A percentile compares a stretch with the other conserved stretches of the same genome.
Evolutionary conservation across 495 filamentous ascomycete genomes (phyloP).

Genomic region (Neurospora intermedia): DNA sequence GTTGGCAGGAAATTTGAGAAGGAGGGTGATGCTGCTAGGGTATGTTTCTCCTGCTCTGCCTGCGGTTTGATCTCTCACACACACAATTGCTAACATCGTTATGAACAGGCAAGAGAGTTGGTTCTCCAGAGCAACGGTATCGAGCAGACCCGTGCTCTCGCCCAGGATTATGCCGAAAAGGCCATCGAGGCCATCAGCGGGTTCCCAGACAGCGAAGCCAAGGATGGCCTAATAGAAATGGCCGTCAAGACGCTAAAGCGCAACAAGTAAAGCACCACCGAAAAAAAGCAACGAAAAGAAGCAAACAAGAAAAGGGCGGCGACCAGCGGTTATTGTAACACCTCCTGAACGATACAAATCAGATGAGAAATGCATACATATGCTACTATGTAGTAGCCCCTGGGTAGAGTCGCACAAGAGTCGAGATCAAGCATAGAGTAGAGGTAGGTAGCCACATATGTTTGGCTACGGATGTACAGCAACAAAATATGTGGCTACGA

Average conservation of each 20-base stretch:
- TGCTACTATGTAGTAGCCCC: background rate
- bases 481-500: no score
- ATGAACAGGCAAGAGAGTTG: constrained; percentile 63
- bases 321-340: background rate
- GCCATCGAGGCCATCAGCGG: constrained; percentile 69
- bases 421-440: background rate
- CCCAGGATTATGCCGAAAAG: constrained; percentile 80
- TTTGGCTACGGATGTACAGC: background rate
- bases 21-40: constrained; percentile 74
- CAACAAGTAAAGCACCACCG: constrained; percentile 50
- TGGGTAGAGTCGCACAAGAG: background rate
- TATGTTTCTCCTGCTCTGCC: constrained; percentile 29
- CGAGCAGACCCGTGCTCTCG: constrained; percentile 78
- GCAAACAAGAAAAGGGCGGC: background rate
- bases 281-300: no score
- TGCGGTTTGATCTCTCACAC: background rate
- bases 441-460: background rate
- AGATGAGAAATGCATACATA: background rate
- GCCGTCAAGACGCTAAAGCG: constrained; percentile 83
- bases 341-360: background rate
- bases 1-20: constrained; percentile 83
- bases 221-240: constrained; percentile 83
- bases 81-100: constrained; percentile 4
- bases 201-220: constrained; percentile 89
- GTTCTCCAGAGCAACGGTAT: constrained; percentile 77